phyloP scores from a whole-genome alignment of 495 filamentous ascomycete species.

The Apiosordaria backusii region DNA sequence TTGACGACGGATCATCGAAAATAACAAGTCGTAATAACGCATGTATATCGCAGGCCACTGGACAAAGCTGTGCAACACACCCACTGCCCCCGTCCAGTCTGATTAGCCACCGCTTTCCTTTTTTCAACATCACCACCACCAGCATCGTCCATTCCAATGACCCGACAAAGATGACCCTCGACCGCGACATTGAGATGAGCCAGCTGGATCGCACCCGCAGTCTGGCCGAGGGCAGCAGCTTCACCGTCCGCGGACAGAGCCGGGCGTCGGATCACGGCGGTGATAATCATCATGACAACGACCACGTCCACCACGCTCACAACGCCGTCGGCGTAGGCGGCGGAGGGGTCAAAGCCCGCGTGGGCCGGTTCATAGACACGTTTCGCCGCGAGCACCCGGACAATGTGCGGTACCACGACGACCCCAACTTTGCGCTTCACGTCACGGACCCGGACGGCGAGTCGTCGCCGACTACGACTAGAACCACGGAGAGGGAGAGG shows the following conservation, averaged over 20 bases:
- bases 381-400: conserved; percentile 29
- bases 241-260: conserved; percentile 12
- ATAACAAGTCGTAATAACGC: neutral
- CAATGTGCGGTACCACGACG: neutral
- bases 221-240: conserved; percentile 23
- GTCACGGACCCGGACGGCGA: conserved; percentile 5
- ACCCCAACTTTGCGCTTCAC: conserved; percentile 9
- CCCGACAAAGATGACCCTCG: conserved; percentile 15
- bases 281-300: neutral
- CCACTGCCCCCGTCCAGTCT: too few relatives aligned
- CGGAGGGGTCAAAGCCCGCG: conserved; percentile 10
- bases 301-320: neutral
- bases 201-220: conserved; percentile 18
- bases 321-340: conserved; percentile 8
- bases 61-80: neutral
- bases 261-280: neutral
- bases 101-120: neutral
- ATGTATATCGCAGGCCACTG: neutral
- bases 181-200: conserved; percentile 31
- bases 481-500: neutral
- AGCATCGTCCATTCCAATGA: conserved; percentile 7
- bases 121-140: neutral
- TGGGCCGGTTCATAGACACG: conserved; percentile 30
- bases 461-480: neutral
- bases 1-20: neutral